phyloP scores from a whole-genome alignment of 306 rosid species.

The Trifolium subterraneum region DNA sequence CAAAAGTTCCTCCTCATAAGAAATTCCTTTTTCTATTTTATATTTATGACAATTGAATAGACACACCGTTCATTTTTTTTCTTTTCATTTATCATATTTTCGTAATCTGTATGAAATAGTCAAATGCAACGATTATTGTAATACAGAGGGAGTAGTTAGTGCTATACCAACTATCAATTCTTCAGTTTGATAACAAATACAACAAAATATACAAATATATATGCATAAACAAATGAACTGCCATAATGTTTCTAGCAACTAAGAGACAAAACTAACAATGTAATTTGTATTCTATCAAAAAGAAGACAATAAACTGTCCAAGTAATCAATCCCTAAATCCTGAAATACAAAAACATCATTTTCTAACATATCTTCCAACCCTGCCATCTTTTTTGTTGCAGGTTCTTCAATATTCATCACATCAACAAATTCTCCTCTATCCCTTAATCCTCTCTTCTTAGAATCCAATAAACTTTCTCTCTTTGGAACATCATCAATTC shows the following conservation, averaged over 20 bases:
- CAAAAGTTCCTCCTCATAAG: too few relatives aligned
- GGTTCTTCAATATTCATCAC: conserved; percentile 47
- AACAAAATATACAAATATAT: conserved; percentile 26
- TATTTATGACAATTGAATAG: too few relatives aligned
- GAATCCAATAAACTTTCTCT: conserved; percentile 32
- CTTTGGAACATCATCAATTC: conserved; percentile 11
- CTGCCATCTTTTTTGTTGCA: conserved; percentile 47
- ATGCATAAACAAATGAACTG: neutral
- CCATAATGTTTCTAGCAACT: neutral
- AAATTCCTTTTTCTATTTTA: too few relatives aligned
- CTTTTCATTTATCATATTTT: too few relatives aligned
- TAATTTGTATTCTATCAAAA: conserved; percentile 45
- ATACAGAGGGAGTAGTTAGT: too few relatives aligned
- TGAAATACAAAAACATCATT: conserved; percentile 70
- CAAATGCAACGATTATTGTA: too few relatives aligned
- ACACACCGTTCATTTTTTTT: too few relatives aligned
- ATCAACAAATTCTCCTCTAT: conserved; percentile 47
- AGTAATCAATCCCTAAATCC: conserved; percentile 82
- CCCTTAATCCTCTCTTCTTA: conserved; percentile 50
- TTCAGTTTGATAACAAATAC: neutral
- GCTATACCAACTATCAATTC: neutral
- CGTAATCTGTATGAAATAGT: too few relatives aligned
- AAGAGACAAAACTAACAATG: neutral
- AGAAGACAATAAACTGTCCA: conserved; percentile 79
- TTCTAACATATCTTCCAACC: conserved; percentile 44